Evolutionary conservation across 495 filamentous ascomycete species (phyloP), one percentile per base, ranked within the genome.

Genomic region (Clohesyomyces aquaticus): DNA sequence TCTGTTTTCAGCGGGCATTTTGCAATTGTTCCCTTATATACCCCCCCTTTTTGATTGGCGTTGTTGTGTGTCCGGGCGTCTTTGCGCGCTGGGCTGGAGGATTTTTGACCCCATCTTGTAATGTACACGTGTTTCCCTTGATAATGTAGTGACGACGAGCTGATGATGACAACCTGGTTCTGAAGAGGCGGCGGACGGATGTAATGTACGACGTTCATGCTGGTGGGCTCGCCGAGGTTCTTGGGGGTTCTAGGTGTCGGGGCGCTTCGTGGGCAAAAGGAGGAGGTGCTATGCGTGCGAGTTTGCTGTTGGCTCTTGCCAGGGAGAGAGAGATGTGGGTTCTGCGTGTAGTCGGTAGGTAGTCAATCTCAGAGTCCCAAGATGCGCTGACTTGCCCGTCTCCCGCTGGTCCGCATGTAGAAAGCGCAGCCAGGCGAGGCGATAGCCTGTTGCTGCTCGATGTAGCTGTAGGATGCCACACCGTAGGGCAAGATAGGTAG

Each of bases 21-120:
- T 4, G 29, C 43, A 29, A 45, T 19, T 59, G 47, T 51, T 23
- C 62, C 45, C 25, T 61, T 29, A 65, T 69, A 69, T 69, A 69
- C 66, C 66, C 66, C 61, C n/a, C n/a, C n/a, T n/a, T n/a, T 57
- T 45, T 52, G 26, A 18, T 53, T 25, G 55, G 55, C 29, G 19
- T 38, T 45, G 42, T 21, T 46, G 47, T 16, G 41, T 58, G 26
- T 54, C 59, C 38, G 55, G 38, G 21, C 35, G 23, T 59, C 16
- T 47, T 35, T 12, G 4, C 18, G 21, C 18, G 42, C 56, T 47
- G 35, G 32, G 6, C 32, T 38, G 32, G n/a, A 45, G 59, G 48
- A 1, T 57, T 60, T 66, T 21, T n/a, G n/a, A 14, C 28, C 38
- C 21, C 26, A 43, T 26, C 28, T 22, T 43, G 56, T 35, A 61